Evolutionary conservation across 2,329 filamentous ascomycete species (phyloP).

Genomic region (Blastomyces parvus): DNA sequence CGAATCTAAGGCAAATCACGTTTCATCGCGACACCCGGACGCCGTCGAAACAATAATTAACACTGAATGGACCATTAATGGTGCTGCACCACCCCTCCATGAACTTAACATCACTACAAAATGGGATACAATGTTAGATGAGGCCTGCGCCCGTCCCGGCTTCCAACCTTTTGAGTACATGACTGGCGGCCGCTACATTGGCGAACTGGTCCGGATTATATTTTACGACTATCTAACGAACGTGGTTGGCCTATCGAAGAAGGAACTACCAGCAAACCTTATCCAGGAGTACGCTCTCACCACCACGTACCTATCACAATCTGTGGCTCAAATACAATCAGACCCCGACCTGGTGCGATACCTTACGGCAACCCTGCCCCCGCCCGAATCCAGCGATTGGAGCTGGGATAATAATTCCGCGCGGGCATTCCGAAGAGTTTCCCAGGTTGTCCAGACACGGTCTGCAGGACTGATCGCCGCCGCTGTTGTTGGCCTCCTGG

Average conservation of each 20-base stretch:
- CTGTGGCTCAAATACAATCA: constrained; percentile 48
- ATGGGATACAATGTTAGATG: constrained; percentile 62
- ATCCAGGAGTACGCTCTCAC: constrained; percentile 53
- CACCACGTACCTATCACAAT: constrained; percentile 64
- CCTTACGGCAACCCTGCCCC: constrained; percentile 46
- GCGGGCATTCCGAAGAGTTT: constrained; percentile 53
- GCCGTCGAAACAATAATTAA: constrained; percentile 66
- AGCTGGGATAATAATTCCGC: constrained; percentile 55
- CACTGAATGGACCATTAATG: constrained; percentile 76
- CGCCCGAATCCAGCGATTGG: constrained; percentile 41
- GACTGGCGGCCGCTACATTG: constrained; percentile 68
- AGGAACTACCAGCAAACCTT: constrained; percentile 46
- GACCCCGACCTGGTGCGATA: constrained; percentile 40
- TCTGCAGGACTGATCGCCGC: constrained; percentile 67
- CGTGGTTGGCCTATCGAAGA: constrained; percentile 31
- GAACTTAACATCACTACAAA: constrained; percentile 51
- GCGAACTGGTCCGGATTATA: constrained; percentile 63
- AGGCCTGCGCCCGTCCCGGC: constrained; percentile 57
- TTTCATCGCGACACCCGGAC: constrained; percentile 40
- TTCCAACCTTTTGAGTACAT: constrained; percentile 81
- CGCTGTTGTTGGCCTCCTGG: constrained; percentile 59
- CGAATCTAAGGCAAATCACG: constrained; percentile 48
- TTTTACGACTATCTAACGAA: constrained; percentile 55
- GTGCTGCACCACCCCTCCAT: constrained; percentile 57
- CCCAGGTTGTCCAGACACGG: constrained; percentile 59